A percentile compares a stretch with the other conserved stretches of the same genome.
Evolutionary conservation across 306 rosid genomes (phyloP).

Genomic region (Rosa persica): DNA sequence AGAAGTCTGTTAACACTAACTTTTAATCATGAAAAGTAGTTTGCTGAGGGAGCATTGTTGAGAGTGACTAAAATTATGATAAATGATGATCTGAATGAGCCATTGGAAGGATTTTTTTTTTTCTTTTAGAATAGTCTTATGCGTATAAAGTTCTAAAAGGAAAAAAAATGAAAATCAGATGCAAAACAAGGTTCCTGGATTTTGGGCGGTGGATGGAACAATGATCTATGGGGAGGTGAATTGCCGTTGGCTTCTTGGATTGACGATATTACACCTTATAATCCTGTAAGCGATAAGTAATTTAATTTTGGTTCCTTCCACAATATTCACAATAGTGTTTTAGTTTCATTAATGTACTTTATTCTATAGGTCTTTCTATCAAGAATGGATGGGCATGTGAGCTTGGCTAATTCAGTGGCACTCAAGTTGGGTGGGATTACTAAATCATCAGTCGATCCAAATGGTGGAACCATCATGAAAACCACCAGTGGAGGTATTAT

Average conservation of each 20-base stretch:
- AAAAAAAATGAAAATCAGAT: conserved; percentile 40
- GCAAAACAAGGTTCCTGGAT: conserved; percentile 74
- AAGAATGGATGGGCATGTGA: conserved; percentile 84
- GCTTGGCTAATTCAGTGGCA: conserved; percentile 73
- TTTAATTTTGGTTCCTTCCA: conserved; percentile 13
- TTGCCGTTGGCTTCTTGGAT: conserved; percentile 78
- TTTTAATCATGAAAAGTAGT: neutral
- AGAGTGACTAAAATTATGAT: neutral
- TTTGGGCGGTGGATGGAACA: conserved; percentile 96
- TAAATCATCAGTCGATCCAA: conserved; percentile 55
- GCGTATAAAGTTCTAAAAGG: neutral
- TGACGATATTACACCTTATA: conserved; percentile 60
- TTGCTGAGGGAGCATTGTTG: neutral
- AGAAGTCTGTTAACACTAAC: neutral
- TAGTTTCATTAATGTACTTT: conserved; percentile 6
- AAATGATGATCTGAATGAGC: neutral
- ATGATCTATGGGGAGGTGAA: conserved; percentile 87
- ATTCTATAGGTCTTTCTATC: conserved; percentile 68
- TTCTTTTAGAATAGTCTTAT: no score
- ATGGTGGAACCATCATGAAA: conserved; percentile 72
- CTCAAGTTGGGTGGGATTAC: conserved; percentile 65
- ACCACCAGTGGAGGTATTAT: conserved; percentile 55
- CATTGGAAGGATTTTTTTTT: neutral
- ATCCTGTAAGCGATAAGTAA: conserved; percentile 61
- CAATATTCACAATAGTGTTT: neutral